Conservation (phyloP, 2,329 filamentous ascomycete species). For the Xylariales sp. region DNA sequence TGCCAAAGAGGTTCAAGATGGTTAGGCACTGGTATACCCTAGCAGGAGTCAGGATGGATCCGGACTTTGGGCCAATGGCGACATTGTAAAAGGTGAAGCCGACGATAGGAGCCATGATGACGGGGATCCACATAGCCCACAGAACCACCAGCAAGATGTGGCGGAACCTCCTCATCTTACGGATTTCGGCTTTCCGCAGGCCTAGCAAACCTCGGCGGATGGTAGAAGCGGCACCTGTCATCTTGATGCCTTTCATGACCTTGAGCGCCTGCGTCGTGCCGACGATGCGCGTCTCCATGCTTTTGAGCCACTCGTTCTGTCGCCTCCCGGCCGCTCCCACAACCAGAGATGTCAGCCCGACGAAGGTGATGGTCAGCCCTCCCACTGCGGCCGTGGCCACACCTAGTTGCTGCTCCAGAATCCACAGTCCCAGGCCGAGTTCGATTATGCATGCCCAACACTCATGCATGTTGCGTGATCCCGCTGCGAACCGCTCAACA, state of each 20-base stretch:
- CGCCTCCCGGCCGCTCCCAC: background rate
- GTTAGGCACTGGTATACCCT: background rate
- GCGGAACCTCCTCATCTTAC: constrained; percentile 1
- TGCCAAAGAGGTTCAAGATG: background rate
- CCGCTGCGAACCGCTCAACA: constrained; percentile 1
- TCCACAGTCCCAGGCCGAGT: background rate
- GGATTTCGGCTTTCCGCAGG: constrained; percentile 1
- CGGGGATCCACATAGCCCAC: constrained; percentile 5
- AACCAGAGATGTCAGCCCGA: background rate
- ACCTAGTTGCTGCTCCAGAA: background rate
- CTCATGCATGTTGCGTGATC: constrained; percentile 3
- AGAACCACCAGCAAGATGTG: constrained; percentile 2
- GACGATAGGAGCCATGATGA: constrained; percentile 6
- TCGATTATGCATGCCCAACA: background rate
- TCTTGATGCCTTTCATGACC: constrained; percentile 1
- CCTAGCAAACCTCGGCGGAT: background rate
- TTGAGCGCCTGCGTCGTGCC: background rate
- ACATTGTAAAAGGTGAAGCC: constrained; percentile 6
- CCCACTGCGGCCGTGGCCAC: background rate
- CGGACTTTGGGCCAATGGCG: background rate
- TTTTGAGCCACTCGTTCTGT: constrained; percentile 1
- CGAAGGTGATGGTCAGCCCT: background rate
- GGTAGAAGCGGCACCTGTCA: background rate
- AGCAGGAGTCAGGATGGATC: background rate
- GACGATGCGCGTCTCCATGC: constrained; percentile 2